Evolutionary conservation across 768 basidiomycete species (phyloP).

Genomic region (Termitomyces titanicus): DNA sequence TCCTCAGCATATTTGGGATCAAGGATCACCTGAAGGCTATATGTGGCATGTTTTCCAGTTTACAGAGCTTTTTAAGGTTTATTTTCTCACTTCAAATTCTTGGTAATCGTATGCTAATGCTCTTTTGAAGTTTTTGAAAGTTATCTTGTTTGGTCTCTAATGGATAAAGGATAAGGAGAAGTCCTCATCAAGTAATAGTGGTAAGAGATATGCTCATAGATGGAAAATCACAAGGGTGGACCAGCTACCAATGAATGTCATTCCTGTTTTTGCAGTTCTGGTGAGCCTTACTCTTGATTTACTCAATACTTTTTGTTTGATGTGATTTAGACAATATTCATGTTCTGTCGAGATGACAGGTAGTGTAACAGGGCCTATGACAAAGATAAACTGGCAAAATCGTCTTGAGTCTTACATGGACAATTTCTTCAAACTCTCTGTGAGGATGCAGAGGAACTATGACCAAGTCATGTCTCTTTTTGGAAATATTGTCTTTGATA

Average conservation of each 20-base stretch:
- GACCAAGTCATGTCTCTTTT: too few species aligned
- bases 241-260: neutral
- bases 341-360: too few species aligned
- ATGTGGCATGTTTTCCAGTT: neutral
- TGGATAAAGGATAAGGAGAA: neutral
- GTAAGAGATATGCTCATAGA: neutral
- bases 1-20: neutral
- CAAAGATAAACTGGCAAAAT: too few species aligned
- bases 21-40: neutral
- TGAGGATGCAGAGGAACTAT: too few species aligned
- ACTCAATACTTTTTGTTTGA: too few species aligned
- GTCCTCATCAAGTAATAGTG: neutral
- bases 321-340: too few species aligned
- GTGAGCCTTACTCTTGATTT: too few species aligned
- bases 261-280: neutral
- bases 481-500: too few species aligned
- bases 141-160: neutral
- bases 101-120: neutral
- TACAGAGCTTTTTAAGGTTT: neutral
- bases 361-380: too few species aligned
- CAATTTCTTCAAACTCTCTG: too few species aligned
- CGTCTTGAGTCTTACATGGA: too few species aligned
- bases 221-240: neutral
- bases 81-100: neutral
- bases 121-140: neutral